Percentiles rank a stretch among this genome's conserved stretches.
phyloP scores from a whole-genome alignment of 495 filamentous ascomycete genomes.

The Tirmania nivea region DNA sequence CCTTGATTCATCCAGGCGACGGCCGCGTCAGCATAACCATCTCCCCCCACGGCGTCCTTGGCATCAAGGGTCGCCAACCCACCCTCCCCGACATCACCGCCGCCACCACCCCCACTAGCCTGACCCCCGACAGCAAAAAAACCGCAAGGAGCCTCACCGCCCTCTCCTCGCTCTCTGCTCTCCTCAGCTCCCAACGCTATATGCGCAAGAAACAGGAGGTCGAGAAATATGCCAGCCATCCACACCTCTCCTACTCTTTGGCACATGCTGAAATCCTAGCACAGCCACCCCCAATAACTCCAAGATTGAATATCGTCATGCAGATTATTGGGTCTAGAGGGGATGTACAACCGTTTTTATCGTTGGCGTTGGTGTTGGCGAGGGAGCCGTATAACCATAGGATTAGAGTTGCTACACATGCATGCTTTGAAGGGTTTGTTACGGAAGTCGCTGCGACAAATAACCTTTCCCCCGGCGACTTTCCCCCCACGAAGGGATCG shows the following conservation, averaged over 20 bases:
- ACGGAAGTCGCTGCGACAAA: slow-evolving; percentile 5
- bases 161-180: background rate
- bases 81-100: background rate
- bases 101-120: background rate
- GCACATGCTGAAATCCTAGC: background rate
- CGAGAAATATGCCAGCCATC: background rate
- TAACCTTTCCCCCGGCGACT: background rate
- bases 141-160: background rate
- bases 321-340: slow-evolving; percentile 60
- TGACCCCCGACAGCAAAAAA: slow-evolving; percentile 3
- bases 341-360: slow-evolving; percentile 58
- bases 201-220: background rate
- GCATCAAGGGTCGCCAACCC: background rate
- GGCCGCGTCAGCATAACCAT: slow-evolving; percentile 6
- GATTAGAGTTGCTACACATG: slow-evolving; percentile 47
- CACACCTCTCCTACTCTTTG: background rate
- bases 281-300: background rate
- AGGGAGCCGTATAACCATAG: slow-evolving; percentile 41
- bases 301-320: slow-evolving; percentile 44
- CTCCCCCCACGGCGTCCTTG: slow-evolving; percentile 5
- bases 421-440: slow-evolving; percentile 46
- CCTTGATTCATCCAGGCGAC: background rate
- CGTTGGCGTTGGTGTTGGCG: slow-evolving; percentile 44
- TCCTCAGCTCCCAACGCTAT: background rate
- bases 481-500: background rate